Base-by-base conservation (phyloP, 2,329 filamentous ascomycete genomes). In the Epichloe gansuensis region DNA sequence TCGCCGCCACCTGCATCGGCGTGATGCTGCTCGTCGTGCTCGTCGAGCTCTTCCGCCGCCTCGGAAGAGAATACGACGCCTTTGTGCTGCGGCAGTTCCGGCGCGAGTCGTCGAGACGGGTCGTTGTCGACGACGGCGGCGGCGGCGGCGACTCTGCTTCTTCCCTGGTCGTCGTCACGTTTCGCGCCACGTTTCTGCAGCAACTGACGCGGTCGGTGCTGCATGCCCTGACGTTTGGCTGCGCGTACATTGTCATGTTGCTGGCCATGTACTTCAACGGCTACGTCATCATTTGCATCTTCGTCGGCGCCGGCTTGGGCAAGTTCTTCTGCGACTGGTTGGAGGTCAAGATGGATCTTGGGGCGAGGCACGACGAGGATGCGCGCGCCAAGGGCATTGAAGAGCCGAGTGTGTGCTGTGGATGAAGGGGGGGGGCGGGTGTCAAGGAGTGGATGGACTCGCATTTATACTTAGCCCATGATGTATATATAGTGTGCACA, bases 221-320 rank as follows among this genome's bases (percentile, higher is more conserved):
- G 31, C 84, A 90, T 59, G 82, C 81, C 65, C 49, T 79, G 6
- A 84, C 86, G 50, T 87, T 90, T 61, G 82, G 78, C 0, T 76
- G 87, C 3, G 86, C 85, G 2, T 91, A 90, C 64, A 80, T 90
- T 56, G 67, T 90, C 60, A 91, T 91, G 87, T 66, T 84, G 70
- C 67, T 71, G 7, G 75, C 75, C 57, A 80, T 80, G 76, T 78
- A 78, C 63, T 80, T 76, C 61, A 79, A 79, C 58, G 78, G 82
- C 35, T 91, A 87, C 65, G 76, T 91, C 56, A 87, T 91, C 63
- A 84, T 91, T 54, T 86, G 80, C 59, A 87, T 91, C 61, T 78
- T 91, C 54, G 60, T 77, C 42, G 75, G 75, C 4, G 72, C 72
- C 9, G 71, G 72, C 7, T 56, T 77, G 44, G 75, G 75, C 53